Base-by-base conservation (phyloP, 768 basidiomycete species). In the Auriculariales sp. region DNA sequence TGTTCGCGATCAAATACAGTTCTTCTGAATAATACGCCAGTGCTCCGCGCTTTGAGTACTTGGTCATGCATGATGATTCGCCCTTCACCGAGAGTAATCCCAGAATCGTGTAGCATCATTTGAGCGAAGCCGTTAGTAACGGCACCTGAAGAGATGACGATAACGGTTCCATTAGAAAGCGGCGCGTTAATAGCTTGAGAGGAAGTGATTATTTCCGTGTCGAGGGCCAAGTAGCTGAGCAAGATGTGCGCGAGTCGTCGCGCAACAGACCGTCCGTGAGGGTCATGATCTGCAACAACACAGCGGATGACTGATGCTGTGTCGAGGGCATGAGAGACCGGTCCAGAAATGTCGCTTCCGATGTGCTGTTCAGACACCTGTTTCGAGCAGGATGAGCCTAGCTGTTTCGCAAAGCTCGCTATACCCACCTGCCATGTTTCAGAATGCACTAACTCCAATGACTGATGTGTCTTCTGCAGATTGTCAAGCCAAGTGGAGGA, bases 231-330 rank as follows among this genome's bases (percentile, higher is more conserved):
- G 62, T 82, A 88, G 0, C 76, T 57, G 28, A 75, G 64, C 15
- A 91, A 65, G 53, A 78, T 74, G 58, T 88, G 77, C 2, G 81
- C 78, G 22, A 92, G 64, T 11, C 89, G 71, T 10, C 72, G 59
- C 2, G 84, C 88, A 2, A 78, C 62, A 0, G 74, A 75, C 7
- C 74, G 57, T 28, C 72, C 70, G n/a, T 59, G 57, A 6, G 55
- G 59, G 14, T 53, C 56, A 3, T 56, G 53, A 9, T 70, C 61
- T 7, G 75, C 70, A 19, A 81, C 62, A 46, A 91, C 69, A 30
- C 92, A 64, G 2, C 65, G 65, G 39, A 91, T 58, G 0, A 79
- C 72, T 0, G 66, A 74, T 1, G 57, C 44, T 1, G 78, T 73
- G 4, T 69, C 68, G 12, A 93, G 69, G 42, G 91, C 73, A 3